These are phyloP conservation scores for Penicillium riverlandense DNA, from an alignment of 495 filamentous ascomycete genomes.

Conservation along the genomic window DNA sequence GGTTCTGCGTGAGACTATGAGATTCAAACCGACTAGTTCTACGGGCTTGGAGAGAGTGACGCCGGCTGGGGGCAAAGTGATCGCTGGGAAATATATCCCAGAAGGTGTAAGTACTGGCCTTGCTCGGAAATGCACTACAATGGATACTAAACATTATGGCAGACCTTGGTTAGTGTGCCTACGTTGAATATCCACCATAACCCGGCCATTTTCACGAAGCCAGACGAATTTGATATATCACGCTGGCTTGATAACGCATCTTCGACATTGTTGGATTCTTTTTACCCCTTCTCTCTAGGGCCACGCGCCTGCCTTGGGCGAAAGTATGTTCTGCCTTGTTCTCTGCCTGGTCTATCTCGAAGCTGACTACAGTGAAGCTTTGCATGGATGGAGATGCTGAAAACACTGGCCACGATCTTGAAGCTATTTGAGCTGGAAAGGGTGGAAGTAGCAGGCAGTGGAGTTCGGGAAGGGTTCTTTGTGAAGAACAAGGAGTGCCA, in stretches of 20 bases:
- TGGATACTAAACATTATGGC: not conserved
- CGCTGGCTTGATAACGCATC: not conserved
- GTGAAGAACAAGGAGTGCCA: slow-evolving; percentile 4
- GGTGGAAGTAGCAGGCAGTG: not conserved
- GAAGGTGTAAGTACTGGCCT: not conserved
- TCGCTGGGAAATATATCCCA: not conserved
- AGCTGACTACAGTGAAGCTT: not conserved
- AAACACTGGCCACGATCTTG: not conserved
- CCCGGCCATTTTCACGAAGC: not conserved
- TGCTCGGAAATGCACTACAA: not conserved
- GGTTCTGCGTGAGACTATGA: slow-evolving; percentile 1
- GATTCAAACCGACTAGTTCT: slow-evolving; percentile 1
- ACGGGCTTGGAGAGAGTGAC: slow-evolving; percentile 1
- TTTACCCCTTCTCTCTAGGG: slow-evolving; percentile 1
- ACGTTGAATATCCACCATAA: slow-evolving; percentile 2
- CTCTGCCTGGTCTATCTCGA: too few species aligned
- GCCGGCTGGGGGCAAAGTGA: not conserved
- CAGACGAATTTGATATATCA: not conserved
- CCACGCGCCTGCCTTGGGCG: slow-evolving; percentile 2
- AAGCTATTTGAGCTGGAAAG: not conserved
- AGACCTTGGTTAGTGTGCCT: slow-evolving; percentile 3
- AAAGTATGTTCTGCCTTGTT: not conserved
- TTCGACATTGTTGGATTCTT: not conserved
- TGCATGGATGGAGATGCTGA: slow-evolving; percentile 5
- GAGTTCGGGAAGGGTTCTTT: slow-evolving; percentile 1